Percentiles rank a stretch among this genome's conserved stretches.
Conservation (phyloP, 2,329 filamentous ascomycete species). For the Fusarium mexicanum region DNA sequence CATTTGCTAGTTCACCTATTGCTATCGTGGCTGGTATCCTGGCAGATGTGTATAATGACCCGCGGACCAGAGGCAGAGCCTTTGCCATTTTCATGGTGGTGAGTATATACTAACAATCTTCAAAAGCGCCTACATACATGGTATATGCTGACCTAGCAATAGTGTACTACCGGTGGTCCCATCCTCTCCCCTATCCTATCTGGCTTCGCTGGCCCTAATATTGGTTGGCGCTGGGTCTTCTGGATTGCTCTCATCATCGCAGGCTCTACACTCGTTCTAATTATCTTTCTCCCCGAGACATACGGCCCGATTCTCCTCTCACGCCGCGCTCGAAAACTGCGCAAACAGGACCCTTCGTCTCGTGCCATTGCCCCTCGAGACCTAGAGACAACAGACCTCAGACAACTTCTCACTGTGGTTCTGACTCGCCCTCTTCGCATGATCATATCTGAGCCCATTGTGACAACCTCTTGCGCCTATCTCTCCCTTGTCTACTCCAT, state of each 20-base stretch:
- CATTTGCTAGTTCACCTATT: slow-evolving; percentile 67
- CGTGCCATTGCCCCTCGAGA: slow-evolving; percentile 69
- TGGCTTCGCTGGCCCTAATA: slow-evolving; percentile 66
- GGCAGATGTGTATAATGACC: slow-evolving; percentile 71
- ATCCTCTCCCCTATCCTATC: slow-evolving; percentile 73
- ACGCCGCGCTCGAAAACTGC: slow-evolving; percentile 64
- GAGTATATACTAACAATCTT: slow-evolving; percentile 34
- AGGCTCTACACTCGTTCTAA: slow-evolving; percentile 65
- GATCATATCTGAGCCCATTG: slow-evolving; percentile 77
- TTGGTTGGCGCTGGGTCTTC: slow-evolving; percentile 76
- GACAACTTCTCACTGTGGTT: slow-evolving; percentile 73
- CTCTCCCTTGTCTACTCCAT: slow-evolving; percentile 75
- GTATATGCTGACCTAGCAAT: slow-evolving; percentile 16
- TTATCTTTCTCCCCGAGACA: slow-evolving; percentile 73
- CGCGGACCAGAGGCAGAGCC: slow-evolving; percentile 62
- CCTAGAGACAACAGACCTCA: slow-evolving; percentile 66
- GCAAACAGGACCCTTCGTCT: slow-evolving; percentile 61
- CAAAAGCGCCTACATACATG: not conserved
- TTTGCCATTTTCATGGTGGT: slow-evolving; percentile 73
- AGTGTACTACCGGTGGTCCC: slow-evolving; percentile 72
- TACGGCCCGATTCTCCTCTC: slow-evolving; percentile 68
- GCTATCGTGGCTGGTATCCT: slow-evolving; percentile 71
- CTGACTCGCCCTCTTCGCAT: slow-evolving; percentile 77
- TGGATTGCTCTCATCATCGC: slow-evolving; percentile 77
- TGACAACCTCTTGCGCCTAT: slow-evolving; percentile 75